Conservation (phyloP, 495 filamentous ascomycete genomes). For the Parachaetomium inaequale region DNA sequence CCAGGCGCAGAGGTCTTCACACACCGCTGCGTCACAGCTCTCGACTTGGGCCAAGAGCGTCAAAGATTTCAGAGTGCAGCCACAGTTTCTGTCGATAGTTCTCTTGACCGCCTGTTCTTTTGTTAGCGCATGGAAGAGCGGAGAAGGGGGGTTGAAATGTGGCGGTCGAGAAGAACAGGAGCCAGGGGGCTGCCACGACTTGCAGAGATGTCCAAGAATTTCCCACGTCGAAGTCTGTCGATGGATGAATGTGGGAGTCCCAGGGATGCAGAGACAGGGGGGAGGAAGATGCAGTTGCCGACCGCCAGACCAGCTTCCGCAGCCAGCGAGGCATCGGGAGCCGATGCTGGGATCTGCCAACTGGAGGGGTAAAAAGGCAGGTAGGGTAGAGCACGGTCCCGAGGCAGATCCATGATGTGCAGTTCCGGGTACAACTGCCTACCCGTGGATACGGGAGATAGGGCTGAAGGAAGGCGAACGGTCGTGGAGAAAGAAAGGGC, state of each 20-base stretch:
- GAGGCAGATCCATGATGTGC: neutral
- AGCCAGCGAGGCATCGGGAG: constrained; percentile 1
- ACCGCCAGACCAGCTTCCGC: neutral
- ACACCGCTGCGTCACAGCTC: constrained; percentile 7
- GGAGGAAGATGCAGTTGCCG: constrained; percentile 3
- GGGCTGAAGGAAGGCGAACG: neutral
- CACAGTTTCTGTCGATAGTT: neutral
- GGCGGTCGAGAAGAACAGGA: constrained; percentile 1
- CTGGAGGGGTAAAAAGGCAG: constrained; percentile 2
- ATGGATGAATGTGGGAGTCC: constrained; percentile 6
- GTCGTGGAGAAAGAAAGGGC: neutral
- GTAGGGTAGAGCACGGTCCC: neutral
- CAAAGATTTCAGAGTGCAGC: neutral
- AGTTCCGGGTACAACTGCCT: neutral
- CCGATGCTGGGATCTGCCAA: neutral
- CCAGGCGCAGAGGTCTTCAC: constrained; percentile 5
- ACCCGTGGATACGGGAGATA: neutral
- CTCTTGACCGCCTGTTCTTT: constrained; percentile 13
- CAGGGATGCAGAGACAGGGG: constrained; percentile 2
- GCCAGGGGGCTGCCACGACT: constrained; percentile 4
- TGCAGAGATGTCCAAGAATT: neutral
- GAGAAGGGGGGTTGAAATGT: neutral
- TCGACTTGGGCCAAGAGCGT: neutral
- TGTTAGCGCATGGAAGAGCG: constrained; percentile 2
- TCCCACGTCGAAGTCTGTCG: neutral